Base-by-base conservation (phyloP, 2,329 filamentous ascomycete species). In the Pseudogymnoascus pannorum region DNA sequence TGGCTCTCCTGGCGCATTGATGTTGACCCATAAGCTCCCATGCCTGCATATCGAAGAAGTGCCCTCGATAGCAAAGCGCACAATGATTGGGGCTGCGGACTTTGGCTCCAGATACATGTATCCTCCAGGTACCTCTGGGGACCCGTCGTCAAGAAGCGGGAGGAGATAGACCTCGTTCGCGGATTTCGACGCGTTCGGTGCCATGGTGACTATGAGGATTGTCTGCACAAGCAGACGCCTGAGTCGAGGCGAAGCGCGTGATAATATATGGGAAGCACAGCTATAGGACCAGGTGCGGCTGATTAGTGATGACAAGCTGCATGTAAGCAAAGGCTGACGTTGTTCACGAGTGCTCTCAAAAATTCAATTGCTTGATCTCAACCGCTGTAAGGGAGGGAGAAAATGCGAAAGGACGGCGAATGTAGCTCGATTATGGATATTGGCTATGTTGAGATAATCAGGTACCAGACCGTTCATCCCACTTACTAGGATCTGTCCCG, bases 21-120 rank as follows among this genome's bases (percentile, higher is more conserved):
- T 89, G 74, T 99, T 99, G 71, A 96, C 88, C 93, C 94, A 99
- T 65, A 99, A 81, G 72, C 90, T 97, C 63, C 95, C 94, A 76
- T 96, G 82, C 67, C 92, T 86, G 75, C 92, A 97, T 79, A 99
- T 94, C 64, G 93, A 96, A 72, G 93, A 96, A 62, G 91, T 93
- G 64, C 94, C 92, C 75, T 97, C 89, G 68, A 97, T 93, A 68
- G 91, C 85, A 75, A 99, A 96, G 63, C 93, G 87, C 62, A 97
- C 79, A 60, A 83, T 83, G 70, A 97, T 87, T 42, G 88, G 88
- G n/a, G 87, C 81, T 40, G 81, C 83, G 16, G 89, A 87, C 66
- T 77, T 77, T 16, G 94, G 87, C 0, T 92, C 88, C 44, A 99
- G 80, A 74, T 96, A 96, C 70, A 97, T 89, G 79, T 97, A 99